Evolutionary conservation across 768 basidiomycete genomes (phyloP), one percentile per base, ranked within the genome.

Genomic region (Boletus rubescentipes): DNA sequence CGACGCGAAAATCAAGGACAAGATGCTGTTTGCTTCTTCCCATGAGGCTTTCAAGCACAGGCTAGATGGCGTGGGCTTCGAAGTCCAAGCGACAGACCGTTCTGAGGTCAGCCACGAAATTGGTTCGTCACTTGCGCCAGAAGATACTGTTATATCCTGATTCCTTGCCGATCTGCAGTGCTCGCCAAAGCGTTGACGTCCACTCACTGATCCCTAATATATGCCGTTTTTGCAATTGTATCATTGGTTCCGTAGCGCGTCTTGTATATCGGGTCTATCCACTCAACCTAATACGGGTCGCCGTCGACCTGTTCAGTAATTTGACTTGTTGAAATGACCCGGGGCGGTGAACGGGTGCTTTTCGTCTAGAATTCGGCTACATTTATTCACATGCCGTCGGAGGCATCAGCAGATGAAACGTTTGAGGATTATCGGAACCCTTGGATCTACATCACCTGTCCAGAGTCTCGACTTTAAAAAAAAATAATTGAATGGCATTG

Each of bases 1-100:
- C 65, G 73, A 70, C 39, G 86, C 93, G 38, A 89, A 83, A 74
- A 80, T 95, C 72, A 93, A 89, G 75, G 78, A 83, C 67, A 98
- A 95, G 86, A 98, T 98, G 94, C 63, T 97, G 62, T 89, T 83
- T 73, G 88, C 96, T 3, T 86, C 92, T 16, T 98, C 95, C 49
- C 87, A 84, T 67, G 89, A 93, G 26, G 86, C 86, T 5, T 73
- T 99, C 59, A 81, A 83, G 64, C 82, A 80, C 49, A 67, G 80
- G 31, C 80, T 98, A 29, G 82, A 81, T 23, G 96, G 94, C 50
- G 79, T 97, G 60, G 77, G 81, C 5, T 67, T 81, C 43, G 93
- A 97, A 69, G 79, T 98, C 51, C 95, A 98, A 71, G 94, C 83
- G 52, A 94, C 89, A 40, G 93, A 93, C 40, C 74, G 54, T 54